Base-by-base conservation (phyloP, 1,139 yeast genomes). In the Hyphopichia wangnamkhiaoensis region DNA sequence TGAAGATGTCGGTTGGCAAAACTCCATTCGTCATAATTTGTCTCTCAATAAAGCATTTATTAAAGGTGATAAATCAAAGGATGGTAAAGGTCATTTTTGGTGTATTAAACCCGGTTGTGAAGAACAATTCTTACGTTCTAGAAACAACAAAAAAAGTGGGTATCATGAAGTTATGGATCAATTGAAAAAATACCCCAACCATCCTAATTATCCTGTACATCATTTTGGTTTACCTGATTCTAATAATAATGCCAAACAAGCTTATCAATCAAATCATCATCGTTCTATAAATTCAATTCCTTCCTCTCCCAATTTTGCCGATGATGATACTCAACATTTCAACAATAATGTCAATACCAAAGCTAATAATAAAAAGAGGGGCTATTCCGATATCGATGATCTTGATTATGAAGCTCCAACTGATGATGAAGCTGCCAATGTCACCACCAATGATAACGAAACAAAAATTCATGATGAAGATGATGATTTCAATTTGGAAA, bases 11-110 rank as follows among this genome's bases (percentile, higher is more conserved):
- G 97, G 98, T 21, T 88, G 96, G 96, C 95, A 88, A 58, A 88
- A 88, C 60, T 86, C 95, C 21, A 88, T 88, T 48, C 82, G 96
- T 44, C 96, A 88, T 61, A 86, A 89, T 50, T 68, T 89, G 40
- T 84, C 94, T 19, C 70, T 89, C 49, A 89, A 88, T 63, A 89
- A 88, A 58, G 95, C 96, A 1, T 89, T 89, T 53, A 76, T 84
- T 40, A 93, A 93, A 63, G 89, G 95, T 28, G 96, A 88, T 49
- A 85, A 93, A 58, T 91, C 96, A 13, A 85, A 87, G 52, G 95
- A 88, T 61, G 98, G 98, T 5, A 93, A 93, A 65, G 98, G 98
- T 25, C 96, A 91, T 65, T 93, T 85, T 62, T 94, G 98, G 98
- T 82, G 87, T 52, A 88, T 93, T 39, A 90, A 84, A 46, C 71